Percentiles rank a stretch among this genome's conserved stretches.
phyloP scores from a whole-genome alignment of 2,329 filamentous ascomycete species.

The Penicillium griseofulvum region DNA sequence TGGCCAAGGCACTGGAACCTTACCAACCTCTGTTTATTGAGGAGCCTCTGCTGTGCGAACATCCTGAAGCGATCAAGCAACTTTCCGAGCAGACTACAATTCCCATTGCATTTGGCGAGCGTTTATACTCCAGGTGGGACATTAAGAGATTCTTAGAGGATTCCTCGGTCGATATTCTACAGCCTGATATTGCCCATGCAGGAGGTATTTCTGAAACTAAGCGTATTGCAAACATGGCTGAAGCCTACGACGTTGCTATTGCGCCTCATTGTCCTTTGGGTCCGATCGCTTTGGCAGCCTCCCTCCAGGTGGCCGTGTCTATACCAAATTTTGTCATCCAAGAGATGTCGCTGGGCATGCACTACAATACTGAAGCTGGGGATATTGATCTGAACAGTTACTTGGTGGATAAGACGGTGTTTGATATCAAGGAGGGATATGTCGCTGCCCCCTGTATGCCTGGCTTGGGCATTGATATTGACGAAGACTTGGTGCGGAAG shows the following conservation, averaged over 20 bases:
- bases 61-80: constrained; percentile 64
- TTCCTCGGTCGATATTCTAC: constrained; percentile 66
- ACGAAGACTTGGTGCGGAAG: constrained; percentile 65
- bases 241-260: constrained; percentile 70
- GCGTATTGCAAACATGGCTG: constrained; percentile 67
- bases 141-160: constrained; percentile 69
- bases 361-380: constrained; percentile 66
- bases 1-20: constrained; percentile 65
- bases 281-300: constrained; percentile 69
- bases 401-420: constrained; percentile 62
- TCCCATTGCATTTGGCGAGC: constrained; percentile 71
- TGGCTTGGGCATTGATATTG: constrained; percentile 67
- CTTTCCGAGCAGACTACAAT: constrained; percentile 64
- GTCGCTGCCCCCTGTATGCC: constrained; percentile 60
- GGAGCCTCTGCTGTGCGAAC: constrained; percentile 69
- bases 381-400: constrained; percentile 67
- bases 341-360: constrained; percentile 77
- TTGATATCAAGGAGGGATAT: constrained; percentile 64
- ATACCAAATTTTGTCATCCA: constrained; percentile 70
- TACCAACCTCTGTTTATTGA: constrained; percentile 71
- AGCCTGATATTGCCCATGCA: constrained; percentile 69
- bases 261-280: constrained; percentile 74
- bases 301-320: constrained; percentile 62
- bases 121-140: constrained; percentile 71
- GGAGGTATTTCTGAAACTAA: constrained; percentile 71